Percentiles rank a stretch among this genome's conserved stretches.
Conservation (phyloP, 352 stramenopile genomes). For the Phytopythium vexans region DNA sequence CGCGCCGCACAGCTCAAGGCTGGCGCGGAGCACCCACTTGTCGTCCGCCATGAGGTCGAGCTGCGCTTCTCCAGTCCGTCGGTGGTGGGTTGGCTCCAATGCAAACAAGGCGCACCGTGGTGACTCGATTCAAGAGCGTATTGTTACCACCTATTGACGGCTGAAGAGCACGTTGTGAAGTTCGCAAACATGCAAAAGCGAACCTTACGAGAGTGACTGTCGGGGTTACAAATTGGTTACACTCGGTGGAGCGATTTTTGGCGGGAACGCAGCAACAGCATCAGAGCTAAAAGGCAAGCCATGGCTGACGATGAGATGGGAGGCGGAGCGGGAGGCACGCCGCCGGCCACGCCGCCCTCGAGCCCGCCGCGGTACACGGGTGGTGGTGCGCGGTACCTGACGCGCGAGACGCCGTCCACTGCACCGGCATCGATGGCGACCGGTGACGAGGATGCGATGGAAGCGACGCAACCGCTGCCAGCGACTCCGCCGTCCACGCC, state of each 20-base stretch:
- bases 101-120: too few species aligned
- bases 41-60: slow-evolving; percentile 13
- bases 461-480: slow-evolving; percentile 13
- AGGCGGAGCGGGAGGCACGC: slow-evolving; percentile 26
- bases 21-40: slow-evolving; percentile 49
- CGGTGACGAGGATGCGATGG: slow-evolving; percentile 10
- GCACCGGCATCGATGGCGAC: slow-evolving; percentile 3
- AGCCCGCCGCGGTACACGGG: slow-evolving; percentile 31
- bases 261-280: background rate
- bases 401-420: slow-evolving; percentile 17
- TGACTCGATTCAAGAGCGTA: too few species aligned
- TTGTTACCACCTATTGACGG: background rate
- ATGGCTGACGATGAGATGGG: slow-evolving; percentile 12
- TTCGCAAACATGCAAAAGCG: too few species aligned
- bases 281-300: too few species aligned
- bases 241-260: slow-evolving; percentile 1
- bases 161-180: background rate
- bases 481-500: slow-evolving; percentile 5
- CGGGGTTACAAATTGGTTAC: too few species aligned
- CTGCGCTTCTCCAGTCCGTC: too few species aligned
- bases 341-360: slow-evolving; percentile 57
- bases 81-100: too few species aligned
- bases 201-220: too few species aligned
- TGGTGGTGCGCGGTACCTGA: slow-evolving; percentile 40
- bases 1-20: slow-evolving; percentile 61